phyloP scores from a whole-genome alignment of 805 yeast species.

The Aciculoconidium aculeatum region DNA sequence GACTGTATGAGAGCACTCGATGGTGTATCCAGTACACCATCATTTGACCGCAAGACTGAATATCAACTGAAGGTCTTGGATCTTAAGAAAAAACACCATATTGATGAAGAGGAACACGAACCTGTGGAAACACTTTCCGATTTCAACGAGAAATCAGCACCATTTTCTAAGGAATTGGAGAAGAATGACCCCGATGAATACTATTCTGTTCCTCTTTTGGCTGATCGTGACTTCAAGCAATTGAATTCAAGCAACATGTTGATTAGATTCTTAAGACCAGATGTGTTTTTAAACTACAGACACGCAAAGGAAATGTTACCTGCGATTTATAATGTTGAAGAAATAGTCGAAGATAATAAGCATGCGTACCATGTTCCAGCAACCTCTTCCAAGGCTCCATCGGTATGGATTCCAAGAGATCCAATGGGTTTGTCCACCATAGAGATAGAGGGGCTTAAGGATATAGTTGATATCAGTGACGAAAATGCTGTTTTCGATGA shows the following conservation, averaged over 20 bases:
- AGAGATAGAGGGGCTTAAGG: constrained; percentile 51
- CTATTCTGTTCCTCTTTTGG: constrained; percentile 52
- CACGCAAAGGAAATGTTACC: constrained; percentile 31
- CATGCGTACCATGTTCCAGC: constrained; percentile 79
- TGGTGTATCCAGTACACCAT: constrained; percentile 60
- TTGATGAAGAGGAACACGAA: constrained; percentile 8
- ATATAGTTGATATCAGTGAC: constrained; percentile 59
- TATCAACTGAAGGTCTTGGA: constrained; percentile 28
- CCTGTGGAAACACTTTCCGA: constrained; percentile 16
- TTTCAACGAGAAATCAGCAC: constrained; percentile 13
- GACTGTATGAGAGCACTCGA: constrained; percentile 75
- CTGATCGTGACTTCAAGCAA: constrained; percentile 54
- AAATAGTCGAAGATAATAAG: constrained; percentile 41
- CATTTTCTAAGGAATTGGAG: constrained; percentile 6
- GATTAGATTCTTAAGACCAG: constrained; percentile 53
- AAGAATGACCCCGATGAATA: constrained; percentile 10
- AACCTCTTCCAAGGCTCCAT: constrained; percentile 60
- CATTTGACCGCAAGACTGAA: constrained; percentile 36
- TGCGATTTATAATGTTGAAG: constrained; percentile 26
- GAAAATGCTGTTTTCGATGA: constrained; percentile 52
- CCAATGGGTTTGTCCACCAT: constrained; percentile 71
- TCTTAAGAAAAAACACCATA: constrained; percentile 7
- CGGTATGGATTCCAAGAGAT: constrained; percentile 91
- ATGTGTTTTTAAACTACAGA: constrained; percentile 45
- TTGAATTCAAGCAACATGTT: constrained; percentile 35